phyloP scores from a whole-genome alignment of 495 filamentous ascomycete species.

The Neurospora sp. region DNA sequence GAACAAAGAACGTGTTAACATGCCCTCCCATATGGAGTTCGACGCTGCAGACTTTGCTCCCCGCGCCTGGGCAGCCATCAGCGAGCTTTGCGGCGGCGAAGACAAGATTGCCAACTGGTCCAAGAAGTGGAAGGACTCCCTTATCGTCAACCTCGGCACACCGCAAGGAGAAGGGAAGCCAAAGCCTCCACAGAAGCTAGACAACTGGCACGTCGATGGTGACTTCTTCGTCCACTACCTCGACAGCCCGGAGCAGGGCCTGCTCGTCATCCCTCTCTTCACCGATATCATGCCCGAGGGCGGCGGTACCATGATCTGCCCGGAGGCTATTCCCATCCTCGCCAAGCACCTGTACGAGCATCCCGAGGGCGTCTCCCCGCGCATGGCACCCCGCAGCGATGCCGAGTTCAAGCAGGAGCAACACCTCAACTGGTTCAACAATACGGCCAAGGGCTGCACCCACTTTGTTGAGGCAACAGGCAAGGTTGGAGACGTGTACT shows the following conservation, averaged over 20 bases:
- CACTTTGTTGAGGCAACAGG: constrained; percentile 61
- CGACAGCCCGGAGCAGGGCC: constrained; percentile 60
- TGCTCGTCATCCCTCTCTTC: constrained; percentile 62
- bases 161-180: constrained; percentile 41
- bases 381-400: constrained; percentile 48
- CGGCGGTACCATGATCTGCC: constrained; percentile 60
- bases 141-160: constrained; percentile 66
- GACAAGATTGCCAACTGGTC: constrained; percentile 41
- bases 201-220: constrained; percentile 64
- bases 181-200: constrained; percentile 38
- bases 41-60: constrained; percentile 50
- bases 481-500: constrained; percentile 52
- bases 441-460: constrained; percentile 30
- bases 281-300: constrained; percentile 50
- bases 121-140: constrained; percentile 52
- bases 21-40: constrained; percentile 49
- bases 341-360: constrained; percentile 53
- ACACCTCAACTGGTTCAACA: constrained; percentile 43
- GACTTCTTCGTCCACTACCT: constrained; percentile 71
- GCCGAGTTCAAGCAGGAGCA: constrained; percentile 28
- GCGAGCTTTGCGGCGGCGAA: constrained; percentile 59
- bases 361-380: constrained; percentile 57
- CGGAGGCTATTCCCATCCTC: constrained; percentile 45
- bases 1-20: constrained; percentile 50
- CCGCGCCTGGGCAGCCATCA: constrained; percentile 59